Evolutionary conservation across 352 stramenopile genomes (phyloP).

Genomic region (Phytophthora constricta): DNA sequence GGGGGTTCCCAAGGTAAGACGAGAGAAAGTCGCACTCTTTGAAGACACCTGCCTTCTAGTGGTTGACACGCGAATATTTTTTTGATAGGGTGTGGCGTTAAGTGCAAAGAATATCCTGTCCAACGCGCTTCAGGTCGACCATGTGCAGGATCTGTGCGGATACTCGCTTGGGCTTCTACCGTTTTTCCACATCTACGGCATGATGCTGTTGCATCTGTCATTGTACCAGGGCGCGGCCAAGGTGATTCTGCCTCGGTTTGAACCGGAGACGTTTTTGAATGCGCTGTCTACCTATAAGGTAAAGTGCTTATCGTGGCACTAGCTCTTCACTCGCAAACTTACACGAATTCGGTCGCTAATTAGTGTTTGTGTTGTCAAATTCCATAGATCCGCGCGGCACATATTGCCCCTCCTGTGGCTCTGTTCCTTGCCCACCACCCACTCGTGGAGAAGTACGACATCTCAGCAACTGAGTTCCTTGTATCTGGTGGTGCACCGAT

Average conservation of each 20-base stretch:
- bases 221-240: conserved; percentile 82
- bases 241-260: conserved; percentile 92
- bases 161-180: conserved; percentile 81
- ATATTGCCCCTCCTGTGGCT: conserved; percentile 90
- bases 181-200: conserved; percentile 97
- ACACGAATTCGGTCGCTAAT: background rate
- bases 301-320: background rate
- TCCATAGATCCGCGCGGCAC: conserved; percentile 43
- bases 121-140: conserved; percentile 88
- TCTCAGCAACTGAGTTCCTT: conserved; percentile 79
- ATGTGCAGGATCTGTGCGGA: conserved; percentile 65
- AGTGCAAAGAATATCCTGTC: conserved; percentile 90
- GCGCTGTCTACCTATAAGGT: conserved; percentile 73
- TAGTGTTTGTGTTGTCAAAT: too few species aligned
- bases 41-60: background rate
- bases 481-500: conserved; percentile 90
- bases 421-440: conserved; percentile 90
- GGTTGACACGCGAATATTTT: background rate
- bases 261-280: conserved; percentile 89
- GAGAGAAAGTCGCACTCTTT: background rate
- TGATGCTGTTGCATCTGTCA: conserved; percentile 84
- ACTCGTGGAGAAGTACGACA: conserved; percentile 92
- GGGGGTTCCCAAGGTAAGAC: conserved; percentile 79
- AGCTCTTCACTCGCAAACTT: background rate
- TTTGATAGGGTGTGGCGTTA: conserved; percentile 55